Conservation (phyloP, 2,329 filamentous ascomycete species). For the Botryotinia globosa region DNA sequence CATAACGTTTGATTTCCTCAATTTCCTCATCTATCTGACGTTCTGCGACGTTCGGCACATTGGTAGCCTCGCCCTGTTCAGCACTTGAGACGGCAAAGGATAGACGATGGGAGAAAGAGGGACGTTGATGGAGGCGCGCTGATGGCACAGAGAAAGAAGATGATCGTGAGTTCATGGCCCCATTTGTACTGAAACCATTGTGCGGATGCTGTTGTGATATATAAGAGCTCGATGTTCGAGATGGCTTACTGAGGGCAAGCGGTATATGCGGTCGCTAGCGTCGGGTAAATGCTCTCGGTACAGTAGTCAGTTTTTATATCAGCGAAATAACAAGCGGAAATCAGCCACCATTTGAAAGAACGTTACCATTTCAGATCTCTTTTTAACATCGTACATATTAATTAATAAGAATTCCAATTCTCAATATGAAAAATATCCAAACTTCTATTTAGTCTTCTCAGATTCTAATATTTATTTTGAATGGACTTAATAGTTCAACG, state of each 20-base stretch:
- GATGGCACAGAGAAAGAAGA: slow-evolving; percentile 35
- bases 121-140: slow-evolving; percentile 31
- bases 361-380: no score
- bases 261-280: slow-evolving; percentile 9
- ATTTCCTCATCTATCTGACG: slow-evolving; percentile 89
- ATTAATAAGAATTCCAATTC: no score
- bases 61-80: slow-evolving; percentile 58
- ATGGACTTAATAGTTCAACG: no score
- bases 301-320: neutral
- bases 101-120: slow-evolving; percentile 47
- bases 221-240: slow-evolving; percentile 6
- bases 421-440: no score
- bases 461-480: no score
- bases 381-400: no score
- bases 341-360: no score
- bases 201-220: neutral
- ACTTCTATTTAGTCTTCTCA: no score
- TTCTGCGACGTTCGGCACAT: slow-evolving; percentile 53
- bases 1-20: slow-evolving; percentile 95
- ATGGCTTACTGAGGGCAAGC: neutral
- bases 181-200: slow-evolving; percentile 19
- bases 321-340: no score
- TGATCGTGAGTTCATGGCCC: slow-evolving; percentile 40
- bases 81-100: slow-evolving; percentile 64
- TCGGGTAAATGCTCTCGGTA: neutral